Evolutionary conservation across 441 rosid species (phyloP).

Genomic region (Pelargonium fulgidum): DNA sequence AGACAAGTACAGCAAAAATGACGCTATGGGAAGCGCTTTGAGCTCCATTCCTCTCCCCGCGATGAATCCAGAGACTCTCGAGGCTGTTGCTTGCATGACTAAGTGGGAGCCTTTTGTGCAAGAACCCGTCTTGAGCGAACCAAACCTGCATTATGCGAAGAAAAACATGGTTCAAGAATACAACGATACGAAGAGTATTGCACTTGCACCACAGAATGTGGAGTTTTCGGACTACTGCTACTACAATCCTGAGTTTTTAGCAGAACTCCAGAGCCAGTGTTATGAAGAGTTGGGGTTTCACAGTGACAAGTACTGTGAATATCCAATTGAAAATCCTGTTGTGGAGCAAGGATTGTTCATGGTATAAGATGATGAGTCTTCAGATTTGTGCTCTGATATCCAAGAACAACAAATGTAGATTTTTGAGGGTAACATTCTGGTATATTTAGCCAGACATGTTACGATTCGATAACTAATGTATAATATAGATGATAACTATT

Average conservation of each 20-base stretch:
- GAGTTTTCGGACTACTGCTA: constrained; percentile 10
- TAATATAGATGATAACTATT: constrained; percentile 1
- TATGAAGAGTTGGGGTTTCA: constrained; percentile 9
- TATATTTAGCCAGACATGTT: constrained; percentile 7
- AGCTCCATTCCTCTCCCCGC: constrained; percentile 8
- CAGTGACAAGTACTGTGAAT: not conserved
- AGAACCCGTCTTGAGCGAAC: not conserved
- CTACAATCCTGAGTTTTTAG: constrained; percentile 5
- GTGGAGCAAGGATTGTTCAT: constrained; percentile 13
- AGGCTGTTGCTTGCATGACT: constrained; percentile 6
- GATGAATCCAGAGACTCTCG: constrained; percentile 8
- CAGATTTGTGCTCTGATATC: too few relatives aligned
- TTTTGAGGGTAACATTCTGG: constrained; percentile 5
- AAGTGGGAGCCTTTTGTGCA: constrained; percentile 9
- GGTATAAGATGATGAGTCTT: not conserved
- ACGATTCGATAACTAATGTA: not conserved
- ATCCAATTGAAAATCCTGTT: not conserved
- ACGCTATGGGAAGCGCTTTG: not conserved
- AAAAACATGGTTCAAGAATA: too few relatives aligned
- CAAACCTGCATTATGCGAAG: too few relatives aligned
- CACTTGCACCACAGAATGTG: not conserved
- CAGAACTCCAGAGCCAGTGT: constrained; percentile 1
- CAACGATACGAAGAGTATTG: not conserved
- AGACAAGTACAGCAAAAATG: constrained; percentile 1
- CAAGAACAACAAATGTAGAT: not conserved